Evolutionary conservation across 257 asterid genomes (phyloP), one percentile per base, ranked within the genome.

Genomic region (Primulina huaijiensis): DNA sequence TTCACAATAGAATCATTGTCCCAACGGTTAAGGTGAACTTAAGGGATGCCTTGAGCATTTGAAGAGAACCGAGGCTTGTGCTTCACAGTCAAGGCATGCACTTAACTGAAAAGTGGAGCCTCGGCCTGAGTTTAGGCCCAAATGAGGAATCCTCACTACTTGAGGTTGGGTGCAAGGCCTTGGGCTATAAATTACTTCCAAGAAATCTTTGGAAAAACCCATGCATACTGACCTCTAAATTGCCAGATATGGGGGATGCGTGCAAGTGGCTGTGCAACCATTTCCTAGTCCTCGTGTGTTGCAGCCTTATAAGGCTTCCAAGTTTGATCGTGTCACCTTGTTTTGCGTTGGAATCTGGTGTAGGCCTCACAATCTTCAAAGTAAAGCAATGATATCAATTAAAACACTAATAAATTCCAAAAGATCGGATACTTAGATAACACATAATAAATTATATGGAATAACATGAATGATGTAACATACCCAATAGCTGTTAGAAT

Each of bases 211-310:
- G 43, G 63, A 59, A 56, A 31, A 31, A 65, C 63, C 14, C 68
- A 60, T 68, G 75, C 23, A 64, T 37, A 70, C 95, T 27, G 11
- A 94, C 99, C 99, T 94, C 99, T 82, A 91, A 25, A 73, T 94
- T 94, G 72, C 97, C 92, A 27, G 98, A 88, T 70, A 94, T 94
- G 38, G 99, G 99, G 70, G 99, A 94, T 56, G 97, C 97, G 33
- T 91, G 97, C 88, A 94, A 83, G 87, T 94, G 99, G 85, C 99
- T 94, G 72, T 94, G 99, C 73, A 94, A 79, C 99, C 99, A 94
- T 79, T 74, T 89, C 79, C 95, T 83, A 31, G 99, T 94, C 84
- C 73, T 86, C 92, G 88, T 84, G 77, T 94, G 98, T 65, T 91
- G 99, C 82, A 94, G 80, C 79, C 95, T 81, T 61, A 94, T 29